Base-by-base conservation (phyloP, 352 stramenopile genomes). In the Pythium utonaiense region DNA sequence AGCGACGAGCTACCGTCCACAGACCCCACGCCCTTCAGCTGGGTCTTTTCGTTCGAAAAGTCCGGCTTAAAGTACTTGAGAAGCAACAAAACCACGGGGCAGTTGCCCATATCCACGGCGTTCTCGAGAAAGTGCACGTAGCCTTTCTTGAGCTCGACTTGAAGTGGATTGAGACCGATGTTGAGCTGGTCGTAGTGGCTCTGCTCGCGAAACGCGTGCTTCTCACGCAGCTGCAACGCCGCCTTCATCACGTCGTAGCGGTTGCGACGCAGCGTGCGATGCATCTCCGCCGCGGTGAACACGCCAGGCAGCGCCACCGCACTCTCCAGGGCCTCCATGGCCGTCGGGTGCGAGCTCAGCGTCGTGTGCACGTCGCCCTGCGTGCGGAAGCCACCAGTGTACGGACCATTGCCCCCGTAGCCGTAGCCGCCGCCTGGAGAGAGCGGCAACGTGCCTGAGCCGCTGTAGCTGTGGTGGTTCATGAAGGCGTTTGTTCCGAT, bases 101-200 rank as follows among this genome's bases (percentile, higher is more conserved):
- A 83, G 17, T 80, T 75, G 34, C 75, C 54, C 27, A 65, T 67
- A 52, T 88, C 76, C 17, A 60, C 52, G n/a, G 78, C 77, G 16
- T 78, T 66, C 52, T 89, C 77, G 2, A 92, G 64, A 22, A 90
- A 67, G 50, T 89, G 80, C n/a, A 77, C 77, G 60, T 92, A 92
- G 13, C 81, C 80, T 60, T 90, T 92, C 44, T 76, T 75, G 17
- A 90, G 61, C 62, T 92, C 82, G 38, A 75, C 63, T 54, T 90
- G 80, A 1, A 92, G 34, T n/a, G 78, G 77, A 2, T 47, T 45
- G 25, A 88, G 64, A 1, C 74, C 80, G 36, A 92, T 80, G 42
- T 88, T 84, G 34, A 92, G 78, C 54, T 80, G 60, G 53, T 79
- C 64, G 62, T 80, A 88, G 53, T 78, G 71, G 54, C 65, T 55